Evolutionary conservation across 2,329 filamentous ascomycete genomes (phyloP), one percentile per base, ranked within the genome.

Genomic region (Nannizzia gypsea): DNA sequence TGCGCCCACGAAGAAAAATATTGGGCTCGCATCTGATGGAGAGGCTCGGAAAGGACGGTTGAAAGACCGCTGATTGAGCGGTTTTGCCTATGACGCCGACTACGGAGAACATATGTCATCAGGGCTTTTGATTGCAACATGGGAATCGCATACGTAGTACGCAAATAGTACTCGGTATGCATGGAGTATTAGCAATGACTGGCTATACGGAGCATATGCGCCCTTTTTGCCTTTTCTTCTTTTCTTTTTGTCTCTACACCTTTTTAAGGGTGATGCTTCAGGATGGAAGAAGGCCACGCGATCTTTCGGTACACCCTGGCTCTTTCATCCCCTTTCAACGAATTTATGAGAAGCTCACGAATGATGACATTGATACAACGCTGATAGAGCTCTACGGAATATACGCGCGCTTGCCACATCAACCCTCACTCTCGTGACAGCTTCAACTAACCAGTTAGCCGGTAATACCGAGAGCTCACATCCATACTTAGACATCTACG

Each of bases 231-330:
- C 26, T 17, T 54, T 54, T 52, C 34, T 36, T 34, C 22, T 24
- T 15, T 26, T 13, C 44, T 24, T 50, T 50, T 42, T 42, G 17
- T 13, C n/a, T 13, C 22, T 28, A 22, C 3, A 50, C 17, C 17
- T 26, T 22, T n/a, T 22, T 22, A 26, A 52, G 3, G 24, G 46
- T 15, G 24, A 26, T 34, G 34, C 50, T 54, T 54, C 50, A 15
- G 13, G 20, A 31, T 31, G 50, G 50, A 54, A 54, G 50, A 26
- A 54, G 50, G n/a, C 50, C 50, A 54, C 50, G 50, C 50, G 50
- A 54, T 34, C 50, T 54, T 54, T 54, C 24, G 48, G 28, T 54
- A 13, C 20, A 24, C 48, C 48, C 22, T 31, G n/a, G 26, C 13
- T 17, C 8, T 54, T 31, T 13, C 26, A 20, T 20, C 26, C 26